Evolutionary conservation across 1,139 yeast species (phyloP), one percentile per base, ranked within the genome.

Genomic region (Candida anutae): DNA sequence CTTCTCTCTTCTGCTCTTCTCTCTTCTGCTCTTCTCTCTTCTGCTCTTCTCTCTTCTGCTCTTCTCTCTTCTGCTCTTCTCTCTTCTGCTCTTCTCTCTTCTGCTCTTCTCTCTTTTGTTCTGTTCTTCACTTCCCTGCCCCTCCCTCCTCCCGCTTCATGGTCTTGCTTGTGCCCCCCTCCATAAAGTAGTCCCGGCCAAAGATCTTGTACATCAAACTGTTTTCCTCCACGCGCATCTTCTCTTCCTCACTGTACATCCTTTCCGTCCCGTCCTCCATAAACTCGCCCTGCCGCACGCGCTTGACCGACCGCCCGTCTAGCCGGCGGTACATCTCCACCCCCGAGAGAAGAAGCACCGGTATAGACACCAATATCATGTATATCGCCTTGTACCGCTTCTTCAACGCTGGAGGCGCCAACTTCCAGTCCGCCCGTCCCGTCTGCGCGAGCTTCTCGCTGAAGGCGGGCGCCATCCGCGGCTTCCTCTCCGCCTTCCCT

Each of bases 151-250:
- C 30, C 16, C 32, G 32, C 13, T 42, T 41, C 59, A 63, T 58
- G 4, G 71, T 62, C 33, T 50, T 58, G 37, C 69, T 62, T 11
- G 72, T 65, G 32, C 62, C 60, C 13, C 71, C 71, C 32, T 65
- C 71, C 30, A 62, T 48, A 37, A 59, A 65, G 45, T 58, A 63
- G 34, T 65, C 72, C 28, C 43, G 49, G 1, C 72, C 72, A 39
- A 65, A 65, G 11, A 64, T 29, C 36, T 47, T 53, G 39, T 60
- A 63, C 58, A 55, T 48, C 32, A 53, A 39, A 34, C 66, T 58
- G 24, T 57, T 46, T 37, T 47, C 53, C 38, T 65, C 71, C 4
- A 50, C 56, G 26, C 45, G 39, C 63, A 65, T 58, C 37, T 64
- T 65, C 38, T 65, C 71, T 3, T 37, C 51, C 34, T 63, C 69